Conservation (phyloP, 139 green algal genomes). For the Dunaliella primolecta region DNA sequence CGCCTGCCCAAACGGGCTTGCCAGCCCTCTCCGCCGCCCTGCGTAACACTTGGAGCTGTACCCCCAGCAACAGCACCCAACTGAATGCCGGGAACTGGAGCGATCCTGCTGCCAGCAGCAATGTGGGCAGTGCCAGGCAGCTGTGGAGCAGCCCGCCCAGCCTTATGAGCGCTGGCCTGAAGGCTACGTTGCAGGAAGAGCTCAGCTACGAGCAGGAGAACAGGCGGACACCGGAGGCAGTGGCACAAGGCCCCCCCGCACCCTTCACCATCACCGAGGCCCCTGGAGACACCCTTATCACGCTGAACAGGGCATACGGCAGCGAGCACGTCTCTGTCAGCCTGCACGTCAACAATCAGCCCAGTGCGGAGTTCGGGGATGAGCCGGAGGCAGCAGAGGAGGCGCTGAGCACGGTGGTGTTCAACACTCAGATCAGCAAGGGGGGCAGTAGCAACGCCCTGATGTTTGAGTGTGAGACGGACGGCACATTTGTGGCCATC, state of each 20-base stretch:
- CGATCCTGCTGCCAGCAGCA: too few species aligned
- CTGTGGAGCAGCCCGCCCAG: neutral
- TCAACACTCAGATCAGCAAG: slow-evolving; percentile 32
- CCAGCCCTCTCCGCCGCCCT: too few species aligned
- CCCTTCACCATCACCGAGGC: slow-evolving; percentile 22
- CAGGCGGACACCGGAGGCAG: slow-evolving; percentile 15
- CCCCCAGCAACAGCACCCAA: too few species aligned
- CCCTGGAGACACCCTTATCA: slow-evolving; percentile 30
- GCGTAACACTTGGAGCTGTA: too few species aligned
- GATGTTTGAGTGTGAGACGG: slow-evolving; percentile 51
- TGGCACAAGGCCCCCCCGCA: slow-evolving; percentile 16
- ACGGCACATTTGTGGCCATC: slow-evolving; percentile 47
- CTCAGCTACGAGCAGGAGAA: slow-evolving; percentile 21
- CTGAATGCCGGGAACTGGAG: too few species aligned
- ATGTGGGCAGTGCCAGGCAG: neutral
- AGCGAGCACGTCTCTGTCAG: slow-evolving; percentile 20
- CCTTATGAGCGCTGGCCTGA: slow-evolving; percentile 5
- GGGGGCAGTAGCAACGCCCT: slow-evolving; percentile 13
- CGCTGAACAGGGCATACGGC: slow-evolving; percentile 19
- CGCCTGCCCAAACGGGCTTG: too few species aligned
- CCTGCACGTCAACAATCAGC: slow-evolving; percentile 40
- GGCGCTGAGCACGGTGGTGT: slow-evolving; percentile 24
- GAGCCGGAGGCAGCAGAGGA: slow-evolving; percentile 11
- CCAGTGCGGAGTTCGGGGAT: neutral
- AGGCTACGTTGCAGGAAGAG: slow-evolving; percentile 9